Base-by-base conservation (phyloP, 2,329 filamentous ascomycete genomes). In the Neofusicoccum ribis region DNA sequence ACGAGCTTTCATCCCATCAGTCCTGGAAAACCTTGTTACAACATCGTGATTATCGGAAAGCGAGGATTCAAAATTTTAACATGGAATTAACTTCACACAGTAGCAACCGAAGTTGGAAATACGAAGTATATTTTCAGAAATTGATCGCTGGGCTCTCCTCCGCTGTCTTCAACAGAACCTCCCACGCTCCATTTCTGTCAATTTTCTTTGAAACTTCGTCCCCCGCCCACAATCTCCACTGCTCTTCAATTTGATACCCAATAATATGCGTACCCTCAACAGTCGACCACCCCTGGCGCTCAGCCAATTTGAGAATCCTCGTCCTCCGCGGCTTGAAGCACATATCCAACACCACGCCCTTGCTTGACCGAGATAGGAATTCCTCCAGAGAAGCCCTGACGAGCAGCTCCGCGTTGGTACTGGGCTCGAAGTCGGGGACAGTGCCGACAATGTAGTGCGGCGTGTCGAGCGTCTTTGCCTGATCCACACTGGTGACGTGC, bases 191-290 rank as follows among this genome's bases (percentile, higher is more conserved):
- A 23, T 49, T 23, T 11, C 9, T 17, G 20, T 31, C 20, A 3
- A 49, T 2, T 7, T 0, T 23, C 46, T 49, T 49, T 11, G 20
- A 17, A 1, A 3, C 12, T 9, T 49, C 46, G 5, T 49, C 46
- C 4, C 74, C 76, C 39, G 72, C 72, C 78, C 78, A 80, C 3
- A 79, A 66, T 9, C 71, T 68, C 67, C 76, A 82, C 67, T 81
- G 79, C 59, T 76, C 72, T 43, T 77, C 70, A 31, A 79, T 74
- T 70, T 82, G 79, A 67, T 78, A 74, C 1, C 76, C 79, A 65
- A 81, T 80, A 8, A 82, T 72, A 41, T 75, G 72, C 0, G 75
- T 79, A 0, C 79, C 80, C 66, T 81, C 78, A 0, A 81, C 76
- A 0, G 69, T 72, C 11, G 66, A 68, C 79, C 79, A 82, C 1